These are phyloP conservation scores for Fraxinus cuspidata DNA, from an alignment of 257 asterid species.

Conservation along the genomic window DNA sequence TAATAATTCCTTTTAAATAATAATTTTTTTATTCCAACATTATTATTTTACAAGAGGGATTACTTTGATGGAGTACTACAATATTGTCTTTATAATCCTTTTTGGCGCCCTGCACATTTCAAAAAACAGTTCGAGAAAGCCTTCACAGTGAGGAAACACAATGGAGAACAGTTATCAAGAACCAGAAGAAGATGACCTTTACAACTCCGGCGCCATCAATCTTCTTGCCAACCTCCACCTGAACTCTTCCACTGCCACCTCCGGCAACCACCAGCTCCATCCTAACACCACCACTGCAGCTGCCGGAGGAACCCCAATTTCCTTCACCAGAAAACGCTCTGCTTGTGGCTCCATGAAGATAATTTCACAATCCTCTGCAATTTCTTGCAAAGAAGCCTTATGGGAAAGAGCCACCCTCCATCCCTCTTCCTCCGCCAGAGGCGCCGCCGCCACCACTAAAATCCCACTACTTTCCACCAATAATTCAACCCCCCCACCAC, in stretches of 20 bases:
- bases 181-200: neutral
- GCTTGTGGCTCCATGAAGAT: constrained; percentile 18
- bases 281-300: neutral
- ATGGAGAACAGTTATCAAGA: neutral
- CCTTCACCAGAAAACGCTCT: neutral
- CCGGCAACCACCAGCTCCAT: neutral
- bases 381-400: constrained; percentile 9
- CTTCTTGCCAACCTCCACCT: constrained; percentile 9
- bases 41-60: too few relatives aligned
- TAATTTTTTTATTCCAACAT: too few relatives aligned
- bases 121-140: neutral
- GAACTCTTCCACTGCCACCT: constrained; percentile 8
- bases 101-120: neutral
- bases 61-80: too few relatives aligned
- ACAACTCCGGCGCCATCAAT: neutral
- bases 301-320: neutral
- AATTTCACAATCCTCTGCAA: neutral
- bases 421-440: neutral
- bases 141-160: neutral
- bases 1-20: too few relatives aligned
- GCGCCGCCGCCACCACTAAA: neutral
- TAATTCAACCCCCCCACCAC: neutral
- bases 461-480: neutral
- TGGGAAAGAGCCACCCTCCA: constrained; percentile 14
- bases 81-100: too few relatives aligned